A percentile compares a stretch with the other conserved stretches of the same genome.
phyloP scores from a whole-genome alignment of 345 rosid species.

The Clausena lansium region DNA sequence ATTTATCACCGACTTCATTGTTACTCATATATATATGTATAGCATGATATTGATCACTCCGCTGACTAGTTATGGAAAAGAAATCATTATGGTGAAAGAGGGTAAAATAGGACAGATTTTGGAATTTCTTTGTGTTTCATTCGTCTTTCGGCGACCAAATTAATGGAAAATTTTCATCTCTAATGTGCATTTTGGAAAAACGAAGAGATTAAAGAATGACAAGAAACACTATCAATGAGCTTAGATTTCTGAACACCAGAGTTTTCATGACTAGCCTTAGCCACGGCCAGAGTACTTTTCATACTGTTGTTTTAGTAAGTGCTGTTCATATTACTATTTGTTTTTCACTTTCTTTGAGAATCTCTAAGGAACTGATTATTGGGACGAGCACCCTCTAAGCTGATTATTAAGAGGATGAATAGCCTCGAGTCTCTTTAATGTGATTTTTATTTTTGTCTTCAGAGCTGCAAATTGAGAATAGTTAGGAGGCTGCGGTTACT shows the following conservation, averaged over 20 bases:
- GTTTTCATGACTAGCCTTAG: too few species aligned
- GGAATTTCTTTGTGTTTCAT: background rate
- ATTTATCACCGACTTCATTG: too few species aligned
- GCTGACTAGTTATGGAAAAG: background rate
- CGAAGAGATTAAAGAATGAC: too few species aligned
- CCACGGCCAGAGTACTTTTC: too few species aligned
- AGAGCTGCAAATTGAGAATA: constrained; percentile 33
- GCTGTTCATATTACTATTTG: background rate
- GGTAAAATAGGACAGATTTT: background rate
- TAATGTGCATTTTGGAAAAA: background rate
- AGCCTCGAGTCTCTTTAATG: constrained; percentile 18
- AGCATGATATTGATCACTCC: too few species aligned
- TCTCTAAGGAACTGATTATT: background rate
- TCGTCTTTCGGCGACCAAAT: constrained; percentile 4
- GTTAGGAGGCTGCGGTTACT: constrained; percentile 12
- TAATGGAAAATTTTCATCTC: background rate
- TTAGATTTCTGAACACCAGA: too few species aligned
- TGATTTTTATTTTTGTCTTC: constrained; percentile 14
- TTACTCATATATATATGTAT: too few species aligned
- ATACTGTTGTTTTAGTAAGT: too few species aligned
- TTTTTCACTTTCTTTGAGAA: background rate
- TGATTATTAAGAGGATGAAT: constrained; percentile 30
- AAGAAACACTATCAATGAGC: too few species aligned
- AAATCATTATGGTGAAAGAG: background rate
- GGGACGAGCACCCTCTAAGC: background rate